Conservation (phyloP, 2,329 filamentous ascomycete genomes). For the Alternaria solani region DNA sequence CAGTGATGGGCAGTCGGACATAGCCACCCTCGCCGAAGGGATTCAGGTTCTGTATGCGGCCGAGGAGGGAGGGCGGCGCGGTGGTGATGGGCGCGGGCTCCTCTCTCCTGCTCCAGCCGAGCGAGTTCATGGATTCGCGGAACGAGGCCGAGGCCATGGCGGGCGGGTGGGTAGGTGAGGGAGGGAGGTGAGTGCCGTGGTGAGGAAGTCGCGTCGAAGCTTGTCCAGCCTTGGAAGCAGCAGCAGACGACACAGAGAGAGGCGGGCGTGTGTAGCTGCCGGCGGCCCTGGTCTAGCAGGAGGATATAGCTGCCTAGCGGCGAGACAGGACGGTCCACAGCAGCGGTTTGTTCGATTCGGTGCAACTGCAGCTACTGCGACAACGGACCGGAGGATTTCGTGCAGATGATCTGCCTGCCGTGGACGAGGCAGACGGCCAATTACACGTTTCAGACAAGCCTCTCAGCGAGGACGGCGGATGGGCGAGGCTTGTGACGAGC, state of each 20-base stretch:
- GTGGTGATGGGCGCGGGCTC: constrained; percentile 79
- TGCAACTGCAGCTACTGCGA: constrained; percentile 28
- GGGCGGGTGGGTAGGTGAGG: no score
- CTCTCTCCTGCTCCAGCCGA: constrained; percentile 92
- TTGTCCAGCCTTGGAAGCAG: constrained; percentile 36
- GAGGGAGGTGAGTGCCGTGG: no score
- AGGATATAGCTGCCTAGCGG: constrained; percentile 19
- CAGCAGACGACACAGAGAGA: constrained; percentile 49
- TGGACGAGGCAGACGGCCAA: constrained; percentile 39
- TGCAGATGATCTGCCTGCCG: constrained; percentile 61
- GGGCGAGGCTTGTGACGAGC: constrained; percentile 49
- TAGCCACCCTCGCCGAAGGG: constrained; percentile 88
- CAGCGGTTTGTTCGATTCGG: constrained; percentile 11
- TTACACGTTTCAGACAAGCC: constrained; percentile 48
- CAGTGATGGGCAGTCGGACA: constrained; percentile 86
- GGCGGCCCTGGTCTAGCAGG: constrained; percentile 14
- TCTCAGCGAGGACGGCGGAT: constrained; percentile 45
- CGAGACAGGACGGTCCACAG: constrained; percentile 5
- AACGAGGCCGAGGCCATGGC: constrained; percentile 87
- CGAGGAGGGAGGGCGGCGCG: constrained; percentile 75
- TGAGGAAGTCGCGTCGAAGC: constrained; percentile 21
- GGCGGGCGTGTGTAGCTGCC: constrained; percentile 32
- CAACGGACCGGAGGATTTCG: constrained; percentile 56
- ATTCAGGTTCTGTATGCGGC: constrained; percentile 83
- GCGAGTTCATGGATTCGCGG: constrained; percentile 90